Evolutionary conservation across 192 early-diverging fungal genomes (phyloP).

Genomic region (Kickxella alabastrina): DNA sequence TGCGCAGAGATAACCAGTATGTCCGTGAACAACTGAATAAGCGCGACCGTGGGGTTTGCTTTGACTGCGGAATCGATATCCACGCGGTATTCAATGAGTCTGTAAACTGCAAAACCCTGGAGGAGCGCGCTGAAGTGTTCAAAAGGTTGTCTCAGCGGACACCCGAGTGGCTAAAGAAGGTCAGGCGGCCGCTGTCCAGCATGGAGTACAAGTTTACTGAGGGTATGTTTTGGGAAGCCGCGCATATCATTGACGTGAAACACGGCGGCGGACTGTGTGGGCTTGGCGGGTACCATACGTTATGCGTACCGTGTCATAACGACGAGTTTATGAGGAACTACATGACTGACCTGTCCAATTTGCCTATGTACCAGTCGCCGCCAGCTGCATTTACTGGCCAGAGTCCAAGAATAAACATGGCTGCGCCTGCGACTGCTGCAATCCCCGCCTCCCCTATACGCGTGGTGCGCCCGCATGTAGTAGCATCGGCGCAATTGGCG

Average conservation of each 20-base stretch:
- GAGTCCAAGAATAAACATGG: no score
- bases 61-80: constrained; percentile 32
- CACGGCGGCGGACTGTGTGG: constrained; percentile 49
- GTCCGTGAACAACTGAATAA: constrained; percentile 37
- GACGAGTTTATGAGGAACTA: constrained; percentile 38
- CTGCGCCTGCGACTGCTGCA: no score
- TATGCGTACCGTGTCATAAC: constrained; percentile 46
- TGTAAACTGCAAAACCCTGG: constrained; percentile 15
- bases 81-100: constrained; percentile 26
- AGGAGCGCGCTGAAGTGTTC: constrained; percentile 15
- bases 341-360: constrained; percentile 14
- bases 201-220: constrained; percentile 28
- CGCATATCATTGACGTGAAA: constrained; percentile 41
- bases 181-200: constrained; percentile 19
- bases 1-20: constrained; percentile 40
- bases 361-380: constrained; percentile 19
- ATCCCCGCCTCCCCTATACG: no score
- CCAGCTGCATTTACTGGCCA: no score
- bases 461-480: no score
- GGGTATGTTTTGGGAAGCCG: constrained; percentile 53
- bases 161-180: constrained; percentile 34
- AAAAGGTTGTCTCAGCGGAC: constrained; percentile 14
- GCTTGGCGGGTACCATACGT: constrained; percentile 39
- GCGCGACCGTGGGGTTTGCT: constrained; percentile 45
- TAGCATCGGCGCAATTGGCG: background rate